phyloP scores from a whole-genome alignment of 768 basidiomycete species.

The Boletus insuetus region DNA sequence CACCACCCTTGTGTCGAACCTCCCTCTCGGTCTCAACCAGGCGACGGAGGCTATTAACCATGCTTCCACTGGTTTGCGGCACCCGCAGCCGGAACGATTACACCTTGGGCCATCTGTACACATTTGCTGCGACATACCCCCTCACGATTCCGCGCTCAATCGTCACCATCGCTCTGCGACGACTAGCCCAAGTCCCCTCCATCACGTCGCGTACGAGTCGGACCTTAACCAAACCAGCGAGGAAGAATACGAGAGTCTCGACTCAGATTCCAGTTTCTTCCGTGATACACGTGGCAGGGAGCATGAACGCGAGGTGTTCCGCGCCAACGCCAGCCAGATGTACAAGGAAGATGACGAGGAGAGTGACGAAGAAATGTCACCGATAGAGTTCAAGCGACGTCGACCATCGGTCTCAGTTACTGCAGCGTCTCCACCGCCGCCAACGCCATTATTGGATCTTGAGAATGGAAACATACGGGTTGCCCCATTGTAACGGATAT shows the following conservation, averaged over 20 bases:
- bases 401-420: conserved; percentile 31
- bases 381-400: conserved; percentile 36
- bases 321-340: conserved; percentile 33
- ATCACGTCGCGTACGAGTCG: conserved; percentile 32
- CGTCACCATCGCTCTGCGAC: conserved; percentile 32
- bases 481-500: conserved; percentile 2
- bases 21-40: conserved; percentile 34
- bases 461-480: conserved; percentile 8
- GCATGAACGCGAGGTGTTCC: conserved; percentile 25
- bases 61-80: conserved; percentile 18
- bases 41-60: conserved; percentile 23
- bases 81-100: conserved; percentile 33
- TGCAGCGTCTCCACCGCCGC: conserved; percentile 25
- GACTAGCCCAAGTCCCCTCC: conserved; percentile 41
- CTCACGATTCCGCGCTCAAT: conserved; percentile 19
- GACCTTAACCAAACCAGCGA: conserved; percentile 29
- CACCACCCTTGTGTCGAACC: conserved; percentile 33
- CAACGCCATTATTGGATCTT: conserved; percentile 16
- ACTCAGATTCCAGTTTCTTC: conserved; percentile 35
- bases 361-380: conserved; percentile 35
- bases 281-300: conserved; percentile 25
- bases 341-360: conserved; percentile 35
- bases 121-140: conserved; percentile 23
- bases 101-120: conserved; percentile 20
- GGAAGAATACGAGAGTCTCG: conserved; percentile 32